These are phyloP conservation scores for Trichoderma erinaceum DNA, from an alignment of 495 filamentous ascomycete species.

Conservation along the genomic window DNA sequence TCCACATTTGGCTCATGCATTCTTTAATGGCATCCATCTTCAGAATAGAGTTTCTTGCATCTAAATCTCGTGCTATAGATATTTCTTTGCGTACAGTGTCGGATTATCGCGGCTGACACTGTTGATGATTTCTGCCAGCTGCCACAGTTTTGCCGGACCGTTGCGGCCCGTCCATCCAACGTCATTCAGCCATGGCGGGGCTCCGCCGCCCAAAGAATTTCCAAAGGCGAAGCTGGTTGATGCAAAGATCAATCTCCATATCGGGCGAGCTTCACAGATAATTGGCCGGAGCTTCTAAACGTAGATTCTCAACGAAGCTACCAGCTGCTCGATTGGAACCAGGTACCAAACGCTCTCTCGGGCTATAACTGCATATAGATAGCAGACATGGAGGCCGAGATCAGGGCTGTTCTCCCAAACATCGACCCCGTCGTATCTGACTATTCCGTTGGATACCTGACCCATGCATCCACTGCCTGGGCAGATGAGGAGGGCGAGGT, in stretches of 20 bases:
- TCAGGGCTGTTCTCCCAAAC: slow-evolving; percentile 76
- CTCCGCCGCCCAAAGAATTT: neutral
- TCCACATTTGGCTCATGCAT: neutral
- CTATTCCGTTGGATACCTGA: slow-evolving; percentile 91
- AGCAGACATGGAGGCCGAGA: slow-evolving; percentile 78
- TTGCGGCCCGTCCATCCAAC: neutral
- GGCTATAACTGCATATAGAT: slow-evolving; percentile 6
- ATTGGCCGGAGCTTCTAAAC: neutral
- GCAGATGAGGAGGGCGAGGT: slow-evolving; percentile 65
- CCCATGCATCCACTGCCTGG: slow-evolving; percentile 81
- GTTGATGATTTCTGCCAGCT: neutral
- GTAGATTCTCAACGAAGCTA: neutral
- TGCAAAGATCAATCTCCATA: neutral
- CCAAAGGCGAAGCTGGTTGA: neutral
- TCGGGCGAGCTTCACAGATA: neutral
- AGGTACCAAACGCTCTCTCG: neutral
- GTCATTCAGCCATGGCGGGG: slow-evolving; percentile 7
- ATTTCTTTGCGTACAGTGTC: neutral
- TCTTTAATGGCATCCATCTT: neutral
- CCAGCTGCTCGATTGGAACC: neutral
- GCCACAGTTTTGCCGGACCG: neutral
- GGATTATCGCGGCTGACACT: neutral
- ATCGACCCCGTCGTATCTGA: slow-evolving; percentile 87
- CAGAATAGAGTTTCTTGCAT: neutral
- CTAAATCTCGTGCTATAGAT: neutral